Percentiles rank a stretch among this genome's conserved stretches.
Conservation (phyloP, 1,284 basidiomycete species). For the Cystobasidium slooffiae region DNA sequence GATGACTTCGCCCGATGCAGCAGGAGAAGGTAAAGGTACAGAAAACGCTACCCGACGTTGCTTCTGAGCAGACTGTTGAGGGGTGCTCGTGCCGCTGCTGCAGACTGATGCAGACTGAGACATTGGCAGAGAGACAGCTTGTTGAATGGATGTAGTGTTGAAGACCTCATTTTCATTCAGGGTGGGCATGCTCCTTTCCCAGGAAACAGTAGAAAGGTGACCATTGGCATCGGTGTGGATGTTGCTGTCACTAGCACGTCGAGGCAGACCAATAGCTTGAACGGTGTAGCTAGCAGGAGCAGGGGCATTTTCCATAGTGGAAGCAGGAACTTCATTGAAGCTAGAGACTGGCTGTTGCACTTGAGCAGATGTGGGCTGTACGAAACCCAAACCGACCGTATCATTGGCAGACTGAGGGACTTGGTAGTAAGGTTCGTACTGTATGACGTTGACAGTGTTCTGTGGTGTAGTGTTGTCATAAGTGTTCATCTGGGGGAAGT, state of each 20-base stretch:
- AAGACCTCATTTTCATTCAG: not conserved
- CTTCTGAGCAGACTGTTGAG: not conserved
- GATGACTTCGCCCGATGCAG: too few relatives aligned
- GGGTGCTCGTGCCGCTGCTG: not conserved
- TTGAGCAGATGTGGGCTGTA: not conserved
- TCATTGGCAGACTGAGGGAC: not conserved
- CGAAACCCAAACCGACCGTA: conserved; percentile 2
- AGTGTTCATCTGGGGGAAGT: not conserved
- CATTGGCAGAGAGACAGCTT: not conserved
- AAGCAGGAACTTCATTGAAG: too few relatives aligned
- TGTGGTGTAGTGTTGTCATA: not conserved
- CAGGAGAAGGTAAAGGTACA: not conserved
- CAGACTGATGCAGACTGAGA: not conserved
- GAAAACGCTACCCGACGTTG: not conserved
- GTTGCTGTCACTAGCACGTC: conserved; percentile 1
- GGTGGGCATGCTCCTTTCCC: not conserved
- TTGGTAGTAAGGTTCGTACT: not conserved
- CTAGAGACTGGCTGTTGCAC: too few relatives aligned
- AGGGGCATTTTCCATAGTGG: too few relatives aligned
- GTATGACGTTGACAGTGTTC: not conserved
- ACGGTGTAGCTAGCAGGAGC: not conserved
- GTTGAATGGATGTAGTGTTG: not conserved
- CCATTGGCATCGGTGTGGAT: not conserved
- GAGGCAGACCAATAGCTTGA: not conserved
- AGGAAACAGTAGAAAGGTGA: not conserved